Conservation (phyloP, 768 basidiomycete genomes). For the Phanerochaete carnosa region DNA sequence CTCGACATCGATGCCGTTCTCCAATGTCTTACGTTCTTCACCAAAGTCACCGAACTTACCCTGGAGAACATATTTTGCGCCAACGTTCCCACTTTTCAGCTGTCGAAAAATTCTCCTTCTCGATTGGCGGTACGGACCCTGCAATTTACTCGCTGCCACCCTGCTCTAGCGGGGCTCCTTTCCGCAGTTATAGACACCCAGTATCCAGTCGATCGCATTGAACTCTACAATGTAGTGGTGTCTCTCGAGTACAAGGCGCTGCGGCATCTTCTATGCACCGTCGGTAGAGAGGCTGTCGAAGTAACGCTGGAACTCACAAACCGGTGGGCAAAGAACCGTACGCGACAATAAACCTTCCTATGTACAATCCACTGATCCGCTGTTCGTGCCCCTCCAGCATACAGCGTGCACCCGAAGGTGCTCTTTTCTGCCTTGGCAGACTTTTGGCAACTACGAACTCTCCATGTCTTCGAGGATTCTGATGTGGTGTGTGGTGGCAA, state of each 20-base stretch:
- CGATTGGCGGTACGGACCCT: background rate
- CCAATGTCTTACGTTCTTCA: background rate
- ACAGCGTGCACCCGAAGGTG: background rate
- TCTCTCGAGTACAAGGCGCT: background rate
- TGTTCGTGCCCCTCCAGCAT: too few relatives aligned
- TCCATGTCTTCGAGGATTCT: background rate
- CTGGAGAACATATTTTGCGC: background rate
- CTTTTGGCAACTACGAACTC: background rate
- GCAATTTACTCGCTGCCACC: background rate
- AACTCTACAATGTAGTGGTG: background rate
- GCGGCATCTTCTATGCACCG: background rate
- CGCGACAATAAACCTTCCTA: too few relatives aligned
- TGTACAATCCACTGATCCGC: too few relatives aligned
- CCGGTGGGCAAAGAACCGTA: background rate
- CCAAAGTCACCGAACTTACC: background rate
- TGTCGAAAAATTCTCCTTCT: background rate
- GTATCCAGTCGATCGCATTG: background rate
- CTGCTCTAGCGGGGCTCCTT: background rate
- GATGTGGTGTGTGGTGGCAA: background rate
- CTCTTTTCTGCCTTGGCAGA: background rate
- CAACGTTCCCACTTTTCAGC: background rate
- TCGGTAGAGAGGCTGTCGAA: background rate
- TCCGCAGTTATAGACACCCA: background rate
- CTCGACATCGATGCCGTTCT: background rate
- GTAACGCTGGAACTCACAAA: background rate